Evolutionary conservation across 179 eudicot genomes (phyloP).

Genomic region (Pouteria campechiana): DNA sequence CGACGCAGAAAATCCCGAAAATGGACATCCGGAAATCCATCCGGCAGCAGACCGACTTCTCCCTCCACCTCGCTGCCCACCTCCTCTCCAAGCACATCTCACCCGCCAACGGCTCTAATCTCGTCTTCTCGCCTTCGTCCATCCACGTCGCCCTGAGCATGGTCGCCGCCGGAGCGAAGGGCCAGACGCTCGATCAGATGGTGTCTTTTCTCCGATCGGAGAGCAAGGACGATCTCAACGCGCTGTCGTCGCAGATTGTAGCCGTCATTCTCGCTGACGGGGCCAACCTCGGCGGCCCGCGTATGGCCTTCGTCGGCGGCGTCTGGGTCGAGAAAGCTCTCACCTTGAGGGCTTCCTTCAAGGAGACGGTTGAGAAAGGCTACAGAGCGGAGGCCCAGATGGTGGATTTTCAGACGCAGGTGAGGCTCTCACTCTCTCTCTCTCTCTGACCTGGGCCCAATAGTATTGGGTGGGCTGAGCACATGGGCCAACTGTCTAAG

Average conservation of each 20-base stretch:
- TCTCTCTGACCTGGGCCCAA: too few relatives aligned
- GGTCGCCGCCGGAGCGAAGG: slow-evolving; percentile 58
- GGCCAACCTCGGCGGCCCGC: slow-evolving; percentile 44
- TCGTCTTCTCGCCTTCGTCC: slow-evolving; percentile 69
- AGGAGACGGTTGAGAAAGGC: slow-evolving; percentile 26
- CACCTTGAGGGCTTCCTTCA: slow-evolving; percentile 34
- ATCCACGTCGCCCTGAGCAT: slow-evolving; percentile 52
- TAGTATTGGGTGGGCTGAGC: too few relatives aligned
- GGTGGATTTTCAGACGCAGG: slow-evolving; percentile 76
- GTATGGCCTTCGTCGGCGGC: slow-evolving; percentile 50
- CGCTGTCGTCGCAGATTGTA: slow-evolving; percentile 53
- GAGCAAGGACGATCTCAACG: slow-evolving; percentile 44
- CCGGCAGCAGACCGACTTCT: slow-evolving; percentile 49
- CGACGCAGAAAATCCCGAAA: slow-evolving; percentile 12
- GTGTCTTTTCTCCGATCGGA: slow-evolving; percentile 43
- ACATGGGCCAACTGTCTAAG: too few relatives aligned
- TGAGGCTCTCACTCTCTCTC: slow-evolving; percentile 10
- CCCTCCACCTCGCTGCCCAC: slow-evolving; percentile 30
- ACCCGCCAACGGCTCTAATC: slow-evolving; percentile 27
- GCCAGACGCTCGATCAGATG: slow-evolving; percentile 51
- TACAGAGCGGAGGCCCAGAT: slow-evolving; percentile 40
- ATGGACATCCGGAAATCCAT: slow-evolving; percentile 63
- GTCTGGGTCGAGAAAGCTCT: slow-evolving; percentile 59
- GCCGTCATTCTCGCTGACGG: slow-evolving; percentile 53
- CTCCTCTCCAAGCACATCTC: slow-evolving; percentile 14